Evolutionary conservation across 345 rosid genomes (phyloP), one percentile per base, ranked within the genome.

Genomic region (Lepidium sativum): DNA sequence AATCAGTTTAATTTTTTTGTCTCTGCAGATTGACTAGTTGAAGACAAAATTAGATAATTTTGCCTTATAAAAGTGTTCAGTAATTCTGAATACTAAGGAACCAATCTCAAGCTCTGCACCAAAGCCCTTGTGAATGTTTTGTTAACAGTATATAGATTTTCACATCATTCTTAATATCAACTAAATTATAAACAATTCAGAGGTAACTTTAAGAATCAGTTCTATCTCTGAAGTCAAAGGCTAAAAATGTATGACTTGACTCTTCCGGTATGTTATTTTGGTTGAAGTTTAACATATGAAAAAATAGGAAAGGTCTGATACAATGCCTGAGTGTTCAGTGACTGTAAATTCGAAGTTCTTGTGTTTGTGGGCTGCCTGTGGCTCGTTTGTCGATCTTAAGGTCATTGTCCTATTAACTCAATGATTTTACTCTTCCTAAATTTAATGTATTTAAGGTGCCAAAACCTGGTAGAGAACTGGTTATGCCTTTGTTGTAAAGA

Each of bases 381-480:
- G 11, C 33, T 43, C 37, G 34, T 14, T 53, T 7, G 7, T 48
- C 16, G 13, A 38, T 34, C 45, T 45, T 56, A 39, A 34, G 17
- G 43, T 7, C 9, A 2, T 23, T 52, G 0, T 18, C 40, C 44
- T 52, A 3, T 60, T 12, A 15, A 41, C 5, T 50, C 13, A 12
- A 2, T 16, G 21, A 9, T 34, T 15, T 23, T 17, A 21, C 20
- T 1, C 62, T 60, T 68, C 21, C 7, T 35, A n/a, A n/a, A n/a
- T n/a, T n/a, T n/a, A 62, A 16, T 63, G 44, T 70, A 18, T 16
- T 2, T 15, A 29, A 92, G 98, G 88, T 92, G 98, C 62, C 76
- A 85, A 16, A 80, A 89, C 57, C 92, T 88, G 0, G 82, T 58
- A 2, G 98, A 87, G 84, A 92, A 89, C 70, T 92, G 97, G 98